These are phyloP conservation scores for Neofusicoccum umdonicola DNA, from an alignment of 2,329 filamentous ascomycete genomes.

Conservation along the genomic window DNA sequence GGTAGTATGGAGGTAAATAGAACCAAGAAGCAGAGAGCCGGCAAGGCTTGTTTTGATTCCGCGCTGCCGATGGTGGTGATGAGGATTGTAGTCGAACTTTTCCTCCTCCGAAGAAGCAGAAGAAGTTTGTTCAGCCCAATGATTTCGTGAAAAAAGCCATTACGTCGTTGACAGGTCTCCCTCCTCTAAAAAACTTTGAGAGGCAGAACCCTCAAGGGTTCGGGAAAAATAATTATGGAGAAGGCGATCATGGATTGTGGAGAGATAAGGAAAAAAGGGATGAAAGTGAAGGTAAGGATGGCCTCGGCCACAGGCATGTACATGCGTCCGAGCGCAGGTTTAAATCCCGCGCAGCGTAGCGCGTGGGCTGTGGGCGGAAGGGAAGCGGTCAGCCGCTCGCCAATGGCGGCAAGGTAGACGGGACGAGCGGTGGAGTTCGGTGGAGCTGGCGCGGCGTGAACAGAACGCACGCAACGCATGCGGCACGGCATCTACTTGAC, in stretches of 20 bases:
- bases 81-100: too few species aligned
- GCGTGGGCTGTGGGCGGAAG: neutral
- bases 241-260: neutral
- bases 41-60: too few species aligned
- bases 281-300: neutral
- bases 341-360: neutral
- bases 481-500: constrained; percentile 43
- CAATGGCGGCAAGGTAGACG: constrained; percentile 5
- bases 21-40: neutral
- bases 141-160: constrained; percentile 7
- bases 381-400: constrained; percentile 11
- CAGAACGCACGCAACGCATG: neutral
- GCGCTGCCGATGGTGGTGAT: too few species aligned
- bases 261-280: neutral
- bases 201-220: neutral
- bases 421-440: constrained; percentile 6
- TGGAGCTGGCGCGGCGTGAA: constrained; percentile 7
- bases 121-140: constrained; percentile 1
- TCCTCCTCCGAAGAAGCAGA: too few species aligned
- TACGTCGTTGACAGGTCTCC: constrained; percentile 11
- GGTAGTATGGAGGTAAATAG: neutral
- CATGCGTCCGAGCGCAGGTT: neutral
- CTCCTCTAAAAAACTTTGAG: neutral
- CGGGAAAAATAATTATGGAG: neutral
- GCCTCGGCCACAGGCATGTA: neutral